A percentile compares a stretch with the other conserved stretches of the same genome.
These are phyloP conservation scores for Chloris gayana DNA, from an alignment of 176 grass and related monocot genomes.

Conservation along the genomic window DNA sequence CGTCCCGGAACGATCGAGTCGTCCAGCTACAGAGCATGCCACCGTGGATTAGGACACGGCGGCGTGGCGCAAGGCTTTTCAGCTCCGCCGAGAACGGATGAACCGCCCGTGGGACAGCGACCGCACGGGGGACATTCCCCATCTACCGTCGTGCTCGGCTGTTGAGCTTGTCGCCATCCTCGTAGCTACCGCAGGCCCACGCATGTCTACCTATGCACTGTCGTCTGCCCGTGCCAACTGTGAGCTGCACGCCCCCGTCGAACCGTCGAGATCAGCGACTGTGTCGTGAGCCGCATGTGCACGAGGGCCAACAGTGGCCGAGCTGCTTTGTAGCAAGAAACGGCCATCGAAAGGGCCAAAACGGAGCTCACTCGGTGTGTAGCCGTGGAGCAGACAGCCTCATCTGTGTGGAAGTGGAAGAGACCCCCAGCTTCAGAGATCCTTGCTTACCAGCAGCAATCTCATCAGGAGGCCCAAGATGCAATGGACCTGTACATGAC, in stretches of 20 bases:
- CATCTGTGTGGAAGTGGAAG: too few relatives aligned
- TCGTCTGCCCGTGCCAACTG: slow-evolving; percentile 32
- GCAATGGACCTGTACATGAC: too few relatives aligned
- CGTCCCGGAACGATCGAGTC: slow-evolving; percentile 16
- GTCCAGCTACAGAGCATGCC: background rate
- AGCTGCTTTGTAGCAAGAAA: background rate
- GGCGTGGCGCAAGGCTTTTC: slow-evolving; percentile 1
- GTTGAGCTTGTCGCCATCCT: background rate
- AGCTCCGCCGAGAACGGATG: background rate
- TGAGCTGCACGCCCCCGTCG: slow-evolving; percentile 24
- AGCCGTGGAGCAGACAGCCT: too few relatives aligned
- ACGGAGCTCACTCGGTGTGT: background rate
- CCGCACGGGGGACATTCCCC: slow-evolving; percentile 44
- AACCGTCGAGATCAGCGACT: slow-evolving; percentile 5
- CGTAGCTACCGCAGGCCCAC: slow-evolving; percentile 2
- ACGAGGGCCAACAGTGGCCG: slow-evolving; percentile 19
- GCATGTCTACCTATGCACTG: slow-evolving; percentile 7
- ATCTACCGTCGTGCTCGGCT: slow-evolving; percentile 18
- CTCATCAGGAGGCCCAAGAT: too few relatives aligned
- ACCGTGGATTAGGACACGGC: slow-evolving; percentile 24
- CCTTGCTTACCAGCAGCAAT: too few relatives aligned
- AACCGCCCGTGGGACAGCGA: slow-evolving; percentile 40
- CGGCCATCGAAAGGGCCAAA: background rate
- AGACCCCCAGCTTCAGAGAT: too few relatives aligned
- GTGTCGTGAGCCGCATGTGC: slow-evolving; percentile 38